Percentiles rank a stretch among this genome's conserved stretches.
These are phyloP conservation scores for Debaryomyces sp. DNA, from an alignment of 1,139 yeast species.

Conservation along the genomic window DNA sequence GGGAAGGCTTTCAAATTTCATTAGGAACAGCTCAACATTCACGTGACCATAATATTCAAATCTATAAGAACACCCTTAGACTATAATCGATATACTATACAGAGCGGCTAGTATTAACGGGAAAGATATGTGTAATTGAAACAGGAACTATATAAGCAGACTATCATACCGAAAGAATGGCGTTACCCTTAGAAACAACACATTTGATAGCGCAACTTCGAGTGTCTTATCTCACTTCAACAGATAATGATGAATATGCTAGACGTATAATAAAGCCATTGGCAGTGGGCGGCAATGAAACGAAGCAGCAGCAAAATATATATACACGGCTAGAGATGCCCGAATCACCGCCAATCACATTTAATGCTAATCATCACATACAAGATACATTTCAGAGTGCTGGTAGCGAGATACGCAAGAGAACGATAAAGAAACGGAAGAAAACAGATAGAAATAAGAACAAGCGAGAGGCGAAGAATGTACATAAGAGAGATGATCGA, in stretches of 20 bases:
- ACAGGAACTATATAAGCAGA: not conserved
- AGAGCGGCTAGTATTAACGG: not conserved
- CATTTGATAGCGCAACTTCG: slow-evolving; percentile 36
- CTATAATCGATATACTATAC: not conserved
- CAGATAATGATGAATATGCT: slow-evolving; percentile 29
- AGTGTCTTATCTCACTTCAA: slow-evolving; percentile 30
- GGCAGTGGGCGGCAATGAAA: slow-evolving; percentile 7
- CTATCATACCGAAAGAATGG: slow-evolving; percentile 24
- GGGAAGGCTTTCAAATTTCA: slow-evolving; percentile 2
- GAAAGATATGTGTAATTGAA: slow-evolving; percentile 1
- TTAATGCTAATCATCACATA: slow-evolving; percentile 29
- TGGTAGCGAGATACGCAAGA: not conserved
- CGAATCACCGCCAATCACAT: slow-evolving; percentile 40
- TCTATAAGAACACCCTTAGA: not conserved
- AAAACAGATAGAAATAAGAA: not conserved
- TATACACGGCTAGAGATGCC: slow-evolving; percentile 13
- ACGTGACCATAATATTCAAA: not conserved
- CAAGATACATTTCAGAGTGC: slow-evolving; percentile 13
- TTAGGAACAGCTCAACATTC: not conserved
- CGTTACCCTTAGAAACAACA: slow-evolving; percentile 38
- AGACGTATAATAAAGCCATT: slow-evolving; percentile 26
- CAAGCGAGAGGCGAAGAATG: not conserved
- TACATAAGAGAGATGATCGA: not conserved
- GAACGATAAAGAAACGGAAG: not conserved
- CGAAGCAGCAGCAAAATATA: not conserved